A percentile compares a stretch with the other conserved stretches of the same genome.
phyloP scores from a whole-genome alignment of 2,329 filamentous ascomycete species.

The Fusarium palustre region DNA sequence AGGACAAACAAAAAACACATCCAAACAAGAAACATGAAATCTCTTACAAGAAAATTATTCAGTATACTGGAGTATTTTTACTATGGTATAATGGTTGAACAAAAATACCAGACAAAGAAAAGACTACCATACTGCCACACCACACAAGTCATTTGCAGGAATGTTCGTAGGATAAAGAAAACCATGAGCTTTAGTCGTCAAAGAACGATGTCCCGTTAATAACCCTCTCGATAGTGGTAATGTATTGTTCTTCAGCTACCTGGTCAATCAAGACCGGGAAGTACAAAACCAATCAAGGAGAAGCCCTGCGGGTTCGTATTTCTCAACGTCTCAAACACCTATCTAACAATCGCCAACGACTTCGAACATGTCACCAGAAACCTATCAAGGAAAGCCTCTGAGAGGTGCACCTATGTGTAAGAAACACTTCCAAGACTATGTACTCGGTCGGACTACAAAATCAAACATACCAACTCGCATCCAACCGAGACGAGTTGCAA shows the following conservation, averaged over 20 bases:
- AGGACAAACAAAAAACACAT: not conserved
- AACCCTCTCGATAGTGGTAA: not conserved
- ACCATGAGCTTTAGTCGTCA: not conserved
- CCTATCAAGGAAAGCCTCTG: not conserved
- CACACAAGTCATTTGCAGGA: no score
- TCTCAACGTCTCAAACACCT: not conserved
- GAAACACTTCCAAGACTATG: constrained; percentile 11
- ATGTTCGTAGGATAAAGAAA: not conserved
- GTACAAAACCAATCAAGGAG: not conserved
- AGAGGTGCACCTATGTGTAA: constrained; percentile 12
- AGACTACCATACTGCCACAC: no score
- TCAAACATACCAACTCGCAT: not conserved
- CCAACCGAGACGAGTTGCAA: constrained; percentile 26
- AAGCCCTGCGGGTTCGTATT: no score
- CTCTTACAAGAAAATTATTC: accelerated
- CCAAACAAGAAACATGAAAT: not conserved
- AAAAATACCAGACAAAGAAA: not conserved
- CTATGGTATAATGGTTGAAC: not conserved
- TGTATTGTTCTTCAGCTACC: not conserved
- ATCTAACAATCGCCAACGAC: not conserved
- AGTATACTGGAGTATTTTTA: not conserved
- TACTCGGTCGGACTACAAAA: not conserved
- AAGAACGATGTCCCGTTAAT: not conserved
- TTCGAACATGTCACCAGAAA: not conserved
- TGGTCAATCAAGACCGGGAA: no score